Evolutionary conservation across 495 filamentous ascomycete species (phyloP).

Genomic region (Podospora comata): DNA sequence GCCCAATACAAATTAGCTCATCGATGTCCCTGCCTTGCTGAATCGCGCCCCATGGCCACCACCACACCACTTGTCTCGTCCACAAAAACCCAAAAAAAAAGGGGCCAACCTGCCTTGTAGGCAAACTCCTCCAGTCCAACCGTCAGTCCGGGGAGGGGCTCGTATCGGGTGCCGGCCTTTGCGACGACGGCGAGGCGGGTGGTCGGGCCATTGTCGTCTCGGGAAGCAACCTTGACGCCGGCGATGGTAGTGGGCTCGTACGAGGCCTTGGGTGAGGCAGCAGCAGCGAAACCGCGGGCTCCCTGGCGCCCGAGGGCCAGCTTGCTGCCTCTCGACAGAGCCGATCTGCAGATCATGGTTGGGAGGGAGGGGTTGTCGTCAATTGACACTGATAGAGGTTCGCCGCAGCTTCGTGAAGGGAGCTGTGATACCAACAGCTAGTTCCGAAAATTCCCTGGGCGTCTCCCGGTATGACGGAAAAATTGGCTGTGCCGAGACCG

Average conservation of each 20-base stretch:
- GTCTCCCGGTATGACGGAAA: conserved; percentile 30
- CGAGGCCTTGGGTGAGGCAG: conserved; percentile 69
- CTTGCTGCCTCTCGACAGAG: conserved; percentile 72
- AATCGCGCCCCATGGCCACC: conserved; percentile 19
- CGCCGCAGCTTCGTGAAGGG: conserved; percentile 28
- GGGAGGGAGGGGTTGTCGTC: conserved; percentile 49
- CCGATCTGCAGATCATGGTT: conserved; percentile 82
- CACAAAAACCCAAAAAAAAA: no score
- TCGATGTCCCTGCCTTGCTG: conserved; percentile 10
- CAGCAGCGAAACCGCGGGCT: conserved; percentile 71
- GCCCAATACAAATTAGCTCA: conserved; percentile 50
- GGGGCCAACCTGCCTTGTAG: conserved; percentile 73
- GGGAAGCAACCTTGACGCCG: conserved; percentile 85
- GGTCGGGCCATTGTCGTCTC: conserved; percentile 83
- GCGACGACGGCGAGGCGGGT: conserved; percentile 86
- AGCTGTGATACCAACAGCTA: conserved; percentile 23
- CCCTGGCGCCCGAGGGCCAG: conserved; percentile 67
- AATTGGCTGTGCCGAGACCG: conserved; percentile 34
- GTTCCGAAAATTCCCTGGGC: conserved; percentile 42
- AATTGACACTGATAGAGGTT: conserved; percentile 43
- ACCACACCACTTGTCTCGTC: neutral
- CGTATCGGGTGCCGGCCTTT: conserved; percentile 88
- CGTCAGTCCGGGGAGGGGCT: conserved; percentile 82
- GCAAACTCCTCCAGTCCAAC: conserved; percentile 89
- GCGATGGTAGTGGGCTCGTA: conserved; percentile 82